phyloP scores from a whole-genome alignment of 306 rosid genomes.

The Begonia loranthoides region DNA sequence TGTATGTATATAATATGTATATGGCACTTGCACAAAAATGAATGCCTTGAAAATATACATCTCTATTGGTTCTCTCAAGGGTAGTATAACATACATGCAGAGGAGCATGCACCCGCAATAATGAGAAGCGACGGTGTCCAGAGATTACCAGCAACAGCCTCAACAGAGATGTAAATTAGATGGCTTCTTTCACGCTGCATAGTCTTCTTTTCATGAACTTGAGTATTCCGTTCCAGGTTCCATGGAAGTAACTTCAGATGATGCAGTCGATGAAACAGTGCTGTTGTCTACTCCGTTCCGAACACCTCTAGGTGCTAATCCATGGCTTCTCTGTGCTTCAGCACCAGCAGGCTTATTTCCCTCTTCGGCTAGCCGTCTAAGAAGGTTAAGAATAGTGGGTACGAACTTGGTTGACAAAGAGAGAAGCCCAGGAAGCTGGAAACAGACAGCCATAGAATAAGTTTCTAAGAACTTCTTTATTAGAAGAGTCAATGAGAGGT shows the following conservation, averaged over 20 bases:
- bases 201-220: constrained; percentile 43
- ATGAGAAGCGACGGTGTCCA: too few relatives aligned
- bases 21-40: too few relatives aligned
- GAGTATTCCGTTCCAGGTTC: constrained; percentile 23
- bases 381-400: constrained; percentile 69
- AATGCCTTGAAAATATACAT: too few relatives aligned
- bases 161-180: too few relatives aligned
- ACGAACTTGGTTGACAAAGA: constrained; percentile 63
- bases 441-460: constrained; percentile 7
- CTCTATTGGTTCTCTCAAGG: too few relatives aligned
- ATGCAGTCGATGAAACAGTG: constrained; percentile 33
- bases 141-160: too few relatives aligned
- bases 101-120: too few relatives aligned
- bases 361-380: constrained; percentile 75
- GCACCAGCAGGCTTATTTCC: constrained; percentile 33
- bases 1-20: too few relatives aligned
- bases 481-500: too few relatives aligned
- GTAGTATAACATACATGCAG: too few relatives aligned
- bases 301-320: constrained; percentile 16
- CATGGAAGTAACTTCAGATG: constrained; percentile 40
- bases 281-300: constrained; percentile 21
- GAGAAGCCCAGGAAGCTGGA: constrained; percentile 82
- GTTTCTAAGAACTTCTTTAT: background rate
- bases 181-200: constrained; percentile 10
- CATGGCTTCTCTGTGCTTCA: constrained; percentile 32